Conservation (phyloP, 345 rosid species). For the Acer negundo region DNA sequence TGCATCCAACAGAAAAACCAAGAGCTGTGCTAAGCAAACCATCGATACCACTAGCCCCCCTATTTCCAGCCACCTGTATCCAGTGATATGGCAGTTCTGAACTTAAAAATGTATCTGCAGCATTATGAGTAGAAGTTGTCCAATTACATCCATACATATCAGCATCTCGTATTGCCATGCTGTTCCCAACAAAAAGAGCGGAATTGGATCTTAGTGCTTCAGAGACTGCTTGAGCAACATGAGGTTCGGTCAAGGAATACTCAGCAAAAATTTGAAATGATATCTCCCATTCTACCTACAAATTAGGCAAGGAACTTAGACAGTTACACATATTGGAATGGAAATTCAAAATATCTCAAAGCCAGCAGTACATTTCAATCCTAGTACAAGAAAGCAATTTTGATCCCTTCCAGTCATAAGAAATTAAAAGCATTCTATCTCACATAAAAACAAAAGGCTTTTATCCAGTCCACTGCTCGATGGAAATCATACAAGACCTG, state of each 20-base stretch:
- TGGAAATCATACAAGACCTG: neutral
- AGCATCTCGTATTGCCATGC: slow-evolving; percentile 94
- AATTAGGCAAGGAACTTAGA: slow-evolving; percentile 17
- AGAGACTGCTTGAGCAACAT: slow-evolving; percentile 68
- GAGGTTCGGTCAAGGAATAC: slow-evolving; percentile 73
- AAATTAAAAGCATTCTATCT: neutral
- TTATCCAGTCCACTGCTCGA: neutral
- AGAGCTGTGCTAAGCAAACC: slow-evolving; percentile 92
- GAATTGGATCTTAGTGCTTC: slow-evolving; percentile 54
- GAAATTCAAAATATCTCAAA: neutral
- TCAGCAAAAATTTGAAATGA: slow-evolving; percentile 68
- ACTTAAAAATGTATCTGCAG: slow-evolving; percentile 40
- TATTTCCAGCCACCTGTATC: slow-evolving; percentile 81
- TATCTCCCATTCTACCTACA: slow-evolving; percentile 73
- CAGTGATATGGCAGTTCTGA: slow-evolving; percentile 54
- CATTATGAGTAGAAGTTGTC: slow-evolving; percentile 27
- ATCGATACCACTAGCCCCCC: slow-evolving; percentile 99
- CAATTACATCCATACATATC: slow-evolving; percentile 81
- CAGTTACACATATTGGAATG: neutral
- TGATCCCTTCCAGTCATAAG: neutral
- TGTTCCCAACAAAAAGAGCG: slow-evolving; percentile 89
- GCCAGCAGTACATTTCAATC: slow-evolving; percentile 9
- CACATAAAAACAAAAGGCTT: neutral
- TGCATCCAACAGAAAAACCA: slow-evolving; percentile 93
- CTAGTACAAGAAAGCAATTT: neutral